These are phyloP conservation scores for Blastocystis hominis DNA, from an alignment of 352 stramenopile genomes.

Conservation along the genomic window DNA sequence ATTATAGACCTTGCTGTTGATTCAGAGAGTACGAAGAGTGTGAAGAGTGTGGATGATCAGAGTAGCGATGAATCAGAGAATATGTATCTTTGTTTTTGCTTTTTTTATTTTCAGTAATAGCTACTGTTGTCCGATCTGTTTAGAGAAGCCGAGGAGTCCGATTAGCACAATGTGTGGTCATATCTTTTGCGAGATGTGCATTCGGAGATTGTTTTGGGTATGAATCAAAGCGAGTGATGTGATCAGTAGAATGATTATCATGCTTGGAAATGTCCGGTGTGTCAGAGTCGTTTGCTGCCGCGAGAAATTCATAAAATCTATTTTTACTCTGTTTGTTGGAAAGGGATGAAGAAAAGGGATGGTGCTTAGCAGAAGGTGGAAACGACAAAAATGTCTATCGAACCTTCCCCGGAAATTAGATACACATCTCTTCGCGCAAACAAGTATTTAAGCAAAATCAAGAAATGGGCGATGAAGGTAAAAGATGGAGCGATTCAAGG, in stretches of 20 bases:
- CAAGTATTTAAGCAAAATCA: neutral
- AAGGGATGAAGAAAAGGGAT: neutral
- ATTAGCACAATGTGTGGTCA: slow-evolving; percentile 25
- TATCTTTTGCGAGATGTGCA: slow-evolving; percentile 10
- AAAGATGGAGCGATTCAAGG: neutral
- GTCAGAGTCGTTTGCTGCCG: neutral
- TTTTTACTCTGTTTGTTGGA: neutral
- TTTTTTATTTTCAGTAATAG: too few relatives aligned
- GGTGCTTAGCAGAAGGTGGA: neutral
- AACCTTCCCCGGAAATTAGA: neutral
- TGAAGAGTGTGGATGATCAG: too few relatives aligned
- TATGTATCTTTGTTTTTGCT: too few relatives aligned
- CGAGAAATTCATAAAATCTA: neutral
- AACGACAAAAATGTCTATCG: neutral
- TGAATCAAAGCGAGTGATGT: neutral
- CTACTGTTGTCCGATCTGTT: slow-evolving; percentile 42
- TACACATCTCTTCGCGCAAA: neutral
- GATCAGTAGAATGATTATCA: neutral
- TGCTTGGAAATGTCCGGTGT: slow-evolving; percentile 47
- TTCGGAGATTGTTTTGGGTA: slow-evolving; percentile 3
- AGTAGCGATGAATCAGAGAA: too few relatives aligned
- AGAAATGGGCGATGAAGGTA: neutral
- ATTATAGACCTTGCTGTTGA: too few relatives aligned
- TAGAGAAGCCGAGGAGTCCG: neutral
- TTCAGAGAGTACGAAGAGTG: too few relatives aligned